A percentile compares a stretch with the other conserved stretches of the same genome.
These are phyloP conservation scores for Vanilla planifolia DNA, from an alignment of 106 monocot genomes.

Conservation along the genomic window DNA sequence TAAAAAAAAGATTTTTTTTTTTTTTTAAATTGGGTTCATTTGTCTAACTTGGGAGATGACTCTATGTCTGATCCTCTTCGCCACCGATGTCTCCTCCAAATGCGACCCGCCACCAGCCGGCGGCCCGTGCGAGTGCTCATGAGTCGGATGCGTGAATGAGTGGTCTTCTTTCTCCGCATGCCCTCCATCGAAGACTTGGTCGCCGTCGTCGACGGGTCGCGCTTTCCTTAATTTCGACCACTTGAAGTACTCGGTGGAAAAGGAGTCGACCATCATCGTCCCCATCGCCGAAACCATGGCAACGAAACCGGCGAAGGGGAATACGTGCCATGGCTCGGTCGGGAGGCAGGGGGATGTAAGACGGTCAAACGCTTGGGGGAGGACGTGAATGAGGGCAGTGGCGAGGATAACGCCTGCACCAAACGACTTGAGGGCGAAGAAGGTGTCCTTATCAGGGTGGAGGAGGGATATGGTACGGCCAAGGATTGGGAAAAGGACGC, in stretches of 20 bases:
- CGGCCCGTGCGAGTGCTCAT: slow-evolving; percentile 1
- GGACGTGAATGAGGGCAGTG: slow-evolving; percentile 69
- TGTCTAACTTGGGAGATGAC: slow-evolving; percentile 3
- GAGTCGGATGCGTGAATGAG: no score
- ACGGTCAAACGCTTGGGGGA: slow-evolving; percentile 51
- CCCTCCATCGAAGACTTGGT: neutral
- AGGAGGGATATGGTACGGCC: slow-evolving; percentile 45
- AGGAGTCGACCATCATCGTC: slow-evolving; percentile 64
- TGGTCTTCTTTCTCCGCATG: neutral
- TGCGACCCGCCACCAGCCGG: neutral
- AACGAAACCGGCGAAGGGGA: slow-evolving; percentile 67
- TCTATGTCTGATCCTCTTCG: neutral
- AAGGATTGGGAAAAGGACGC: slow-evolving; percentile 59
- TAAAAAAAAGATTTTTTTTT: no score
- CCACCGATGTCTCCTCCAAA: neutral
- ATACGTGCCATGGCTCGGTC: slow-evolving; percentile 38
- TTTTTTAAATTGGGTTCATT: no score
- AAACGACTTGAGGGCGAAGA: slow-evolving; percentile 60
- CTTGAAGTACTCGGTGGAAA: slow-evolving; percentile 41
- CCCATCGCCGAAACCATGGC: slow-evolving; percentile 57
- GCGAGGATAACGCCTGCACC: slow-evolving; percentile 75
- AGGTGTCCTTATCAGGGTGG: slow-evolving; percentile 42
- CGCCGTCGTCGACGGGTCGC: neutral
- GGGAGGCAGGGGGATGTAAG: slow-evolving; percentile 58
- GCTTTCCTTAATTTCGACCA: slow-evolving; percentile 5